A percentile compares a stretch with the other conserved stretches of the same genome.
These are phyloP conservation scores for Boletus sp. DNA, from an alignment of 768 basidiomycete genomes.

Conservation along the genomic window DNA sequence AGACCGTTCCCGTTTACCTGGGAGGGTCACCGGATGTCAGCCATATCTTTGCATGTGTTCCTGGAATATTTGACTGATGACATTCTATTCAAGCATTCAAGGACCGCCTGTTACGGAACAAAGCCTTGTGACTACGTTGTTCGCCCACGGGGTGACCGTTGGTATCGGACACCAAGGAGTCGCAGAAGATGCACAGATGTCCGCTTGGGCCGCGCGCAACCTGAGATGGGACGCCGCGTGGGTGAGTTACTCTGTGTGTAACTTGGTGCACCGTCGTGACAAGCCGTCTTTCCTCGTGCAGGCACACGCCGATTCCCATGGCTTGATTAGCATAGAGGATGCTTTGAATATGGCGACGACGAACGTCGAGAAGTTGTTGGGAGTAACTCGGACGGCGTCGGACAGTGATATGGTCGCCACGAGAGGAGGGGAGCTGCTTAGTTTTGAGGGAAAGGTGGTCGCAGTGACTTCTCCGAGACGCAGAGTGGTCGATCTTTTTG, in stretches of 20 bases:
- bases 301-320: conserved; percentile 37
- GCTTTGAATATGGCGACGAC: conserved; percentile 41
- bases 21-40: conserved; percentile 65
- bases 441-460: conserved; percentile 44
- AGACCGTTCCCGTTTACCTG: conserved; percentile 64
- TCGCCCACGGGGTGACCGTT: conserved; percentile 60
- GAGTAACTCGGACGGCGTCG: conserved; percentile 22
- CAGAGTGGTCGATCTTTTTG: conserved; percentile 37
- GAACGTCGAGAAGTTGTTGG: conserved; percentile 43
- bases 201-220: conserved; percentile 80
- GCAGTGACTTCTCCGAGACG: conserved; percentile 39
- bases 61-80: neutral
- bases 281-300: conserved; percentile 5
- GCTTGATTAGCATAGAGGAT: conserved; percentile 36
- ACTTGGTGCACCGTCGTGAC: neutral
- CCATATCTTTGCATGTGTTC: neutral
- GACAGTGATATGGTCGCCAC: conserved; percentile 40
- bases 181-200: conserved; percentile 62
- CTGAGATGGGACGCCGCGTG: conserved; percentile 84
- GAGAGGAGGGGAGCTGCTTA: conserved; percentile 37
- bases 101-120: conserved; percentile 69
- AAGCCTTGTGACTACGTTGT: conserved; percentile 59
- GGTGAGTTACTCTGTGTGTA: conserved; percentile 67
- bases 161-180: conserved; percentile 46
- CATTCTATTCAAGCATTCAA: conserved; percentile 42